Base-by-base conservation (phyloP, 2,329 filamentous ascomycete genomes). In the Fusarium nelsonii region DNA sequence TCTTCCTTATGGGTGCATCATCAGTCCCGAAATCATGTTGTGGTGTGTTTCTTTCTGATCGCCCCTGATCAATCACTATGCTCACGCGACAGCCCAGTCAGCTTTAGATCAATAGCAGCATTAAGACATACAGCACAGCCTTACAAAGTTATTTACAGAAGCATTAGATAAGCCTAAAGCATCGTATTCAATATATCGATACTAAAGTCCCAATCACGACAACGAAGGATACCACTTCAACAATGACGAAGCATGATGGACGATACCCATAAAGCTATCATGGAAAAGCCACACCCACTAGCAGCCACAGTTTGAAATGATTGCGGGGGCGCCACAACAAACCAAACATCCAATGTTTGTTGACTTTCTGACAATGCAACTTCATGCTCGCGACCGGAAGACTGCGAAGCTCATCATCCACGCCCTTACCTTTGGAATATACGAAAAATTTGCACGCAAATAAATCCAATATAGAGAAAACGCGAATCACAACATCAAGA, bases 271-370 rank as follows among this genome's bases (percentile, higher is more conserved):
- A 41, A 28, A 49, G 11, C 37, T 32, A 23, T 52, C 45, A 18
- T 45, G 34, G 43, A 41, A 54, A 67, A 49, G 63, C 67, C 67
- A 70, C 67, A 56, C 8, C 10, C 10, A 36, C 46, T 44, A 20
- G 41, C 10, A 63, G 66, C 66, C 56, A 67, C 65, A 67, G n/a
- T n/a, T 39, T 37, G 39, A 45, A 34, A 43, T 26, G 26, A 58
- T 46, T 64, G 50, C 39, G 58, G 66, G n/a, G 53, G 40, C 53
- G 67, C 67, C 67, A 69, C 66, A 70, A 20, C 56, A 43, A 18
- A 58, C 26, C 23, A 23, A 23, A 23, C 6, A 23, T 23, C 23
- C 23, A 23, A 23, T 41, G 36, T 69, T 63, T 70, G 55, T 70
- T 70, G 59, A 71, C 68, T 71, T 70, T 63, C 50, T 8, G 34